Conservation (phyloP, 805 yeast genomes). For the Yarrowia sp. region DNA sequence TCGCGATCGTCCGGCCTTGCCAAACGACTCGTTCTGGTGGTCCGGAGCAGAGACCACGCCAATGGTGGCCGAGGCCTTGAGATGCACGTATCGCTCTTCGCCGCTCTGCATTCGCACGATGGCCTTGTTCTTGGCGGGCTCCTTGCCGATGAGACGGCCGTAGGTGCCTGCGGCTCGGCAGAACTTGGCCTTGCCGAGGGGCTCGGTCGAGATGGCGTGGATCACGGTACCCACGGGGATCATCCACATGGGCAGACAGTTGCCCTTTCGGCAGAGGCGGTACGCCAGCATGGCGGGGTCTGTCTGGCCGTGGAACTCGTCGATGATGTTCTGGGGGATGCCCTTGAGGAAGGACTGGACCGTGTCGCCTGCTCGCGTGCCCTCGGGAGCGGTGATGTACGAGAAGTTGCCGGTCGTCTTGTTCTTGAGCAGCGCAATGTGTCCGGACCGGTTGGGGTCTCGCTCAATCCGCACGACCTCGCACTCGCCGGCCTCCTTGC, state of each 20-base stretch:
- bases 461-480: conserved; percentile 85
- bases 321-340: conserved; percentile 67
- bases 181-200: conserved; percentile 77
- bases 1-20: conserved; percentile 96
- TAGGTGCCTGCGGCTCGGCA: conserved; percentile 95
- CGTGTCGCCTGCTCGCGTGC: conserved; percentile 86
- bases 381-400: conserved; percentile 88
- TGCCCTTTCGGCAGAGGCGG: conserved; percentile 86
- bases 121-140: conserved; percentile 67
- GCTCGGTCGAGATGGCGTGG: conserved; percentile 79
- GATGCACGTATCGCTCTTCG: conserved; percentile 84
- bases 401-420: conserved; percentile 58
- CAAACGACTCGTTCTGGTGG: conserved; percentile 83
- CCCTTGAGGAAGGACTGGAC: conserved; percentile 91
- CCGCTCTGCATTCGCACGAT: conserved; percentile 83
- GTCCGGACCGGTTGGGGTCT: conserved; percentile 92
- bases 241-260: conserved; percentile 88
- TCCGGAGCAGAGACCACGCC: conserved; percentile 92
- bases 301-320: conserved; percentile 84
- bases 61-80: conserved; percentile 88
- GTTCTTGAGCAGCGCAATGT: conserved; percentile 80
- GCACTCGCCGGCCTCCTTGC: conserved; percentile 68
- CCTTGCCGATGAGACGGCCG: conserved; percentile 80
- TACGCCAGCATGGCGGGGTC: conserved; percentile 90
- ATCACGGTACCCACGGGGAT: conserved; percentile 92